phyloP scores from a whole-genome alignment of 2,329 filamentous ascomycete genomes.

The Colletotrichum eremochloae region DNA sequence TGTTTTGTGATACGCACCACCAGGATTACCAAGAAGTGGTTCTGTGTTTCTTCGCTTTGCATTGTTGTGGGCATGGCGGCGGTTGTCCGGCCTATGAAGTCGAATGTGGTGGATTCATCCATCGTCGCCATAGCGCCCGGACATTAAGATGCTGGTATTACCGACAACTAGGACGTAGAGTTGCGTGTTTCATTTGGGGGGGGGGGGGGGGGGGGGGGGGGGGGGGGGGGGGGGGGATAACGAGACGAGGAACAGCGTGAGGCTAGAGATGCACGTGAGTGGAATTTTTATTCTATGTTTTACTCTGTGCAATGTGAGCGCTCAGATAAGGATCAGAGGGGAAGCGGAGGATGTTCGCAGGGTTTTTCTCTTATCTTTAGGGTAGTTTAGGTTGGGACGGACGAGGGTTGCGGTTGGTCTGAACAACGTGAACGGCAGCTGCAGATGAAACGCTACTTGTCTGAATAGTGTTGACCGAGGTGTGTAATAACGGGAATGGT shows the following conservation, averaged over 20 bases:
- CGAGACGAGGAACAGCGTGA: constrained; percentile 15
- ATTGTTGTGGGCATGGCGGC: neutral
- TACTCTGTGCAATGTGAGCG: constrained; percentile 1
- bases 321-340: constrained; percentile 21
- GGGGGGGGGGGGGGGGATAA: neutral
- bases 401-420: constrained; percentile 22
- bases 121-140: neutral
- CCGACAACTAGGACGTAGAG: constrained; percentile 3
- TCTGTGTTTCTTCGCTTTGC: constrained; percentile 13
- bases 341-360: constrained; percentile 34
- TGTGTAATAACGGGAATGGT: constrained; percentile 27
- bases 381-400: constrained; percentile 23
- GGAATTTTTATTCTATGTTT: neutral
- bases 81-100: constrained; percentile 1
- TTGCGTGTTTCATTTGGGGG: constrained; percentile 21
- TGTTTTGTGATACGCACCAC: constrained; percentile 18
- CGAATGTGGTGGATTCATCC: constrained; percentile 6
- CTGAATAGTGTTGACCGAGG: constrained; percentile 33
- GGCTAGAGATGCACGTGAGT: constrained; percentile 7
- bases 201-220: no score
- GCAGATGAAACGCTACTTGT: constrained; percentile 40
- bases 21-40: constrained; percentile 13
- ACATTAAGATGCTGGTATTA: neutral
- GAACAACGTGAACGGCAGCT: constrained; percentile 26
- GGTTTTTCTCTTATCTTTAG: constrained; percentile 12